Percentiles rank a stretch among this genome's conserved stretches.
Evolutionary conservation across 345 rosid species (phyloP).

Genomic region (Eucalyptus tenuipes): DNA sequence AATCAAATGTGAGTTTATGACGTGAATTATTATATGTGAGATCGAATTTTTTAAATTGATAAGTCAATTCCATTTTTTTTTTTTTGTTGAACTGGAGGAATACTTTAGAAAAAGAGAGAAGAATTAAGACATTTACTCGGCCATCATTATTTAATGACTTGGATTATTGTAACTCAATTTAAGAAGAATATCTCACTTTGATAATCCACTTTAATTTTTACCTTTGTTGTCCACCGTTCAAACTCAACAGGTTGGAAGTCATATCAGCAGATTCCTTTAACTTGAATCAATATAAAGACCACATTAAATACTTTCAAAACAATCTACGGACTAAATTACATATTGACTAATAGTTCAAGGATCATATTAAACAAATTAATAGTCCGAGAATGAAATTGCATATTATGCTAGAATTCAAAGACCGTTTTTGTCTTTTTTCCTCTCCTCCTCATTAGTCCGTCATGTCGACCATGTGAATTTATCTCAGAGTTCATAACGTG

Average conservation of each 20-base stretch:
- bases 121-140: not conserved
- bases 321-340: not conserved
- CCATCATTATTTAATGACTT: too few species aligned
- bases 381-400: not conserved
- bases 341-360: not conserved
- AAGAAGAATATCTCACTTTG: not conserved
- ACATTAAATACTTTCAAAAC: not conserved
- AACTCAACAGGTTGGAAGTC: not conserved
- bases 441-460: not conserved
- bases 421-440: not conserved
- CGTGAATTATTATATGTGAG: fast-evolving
- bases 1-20: too few species aligned
- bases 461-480: not conserved
- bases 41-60: not conserved
- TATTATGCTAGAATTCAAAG: not conserved
- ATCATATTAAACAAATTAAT: not conserved
- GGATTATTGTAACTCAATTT: too few species aligned
- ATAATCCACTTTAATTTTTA: not conserved
- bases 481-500: not conserved
- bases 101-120: not conserved
- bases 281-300: not conserved
- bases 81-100: too few species aligned
- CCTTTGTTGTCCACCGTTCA: not conserved
- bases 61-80: not conserved
- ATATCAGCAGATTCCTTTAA: not conserved